Base-by-base conservation (phyloP, 140 eudicot species). In the Anethum foeniculum region DNA sequence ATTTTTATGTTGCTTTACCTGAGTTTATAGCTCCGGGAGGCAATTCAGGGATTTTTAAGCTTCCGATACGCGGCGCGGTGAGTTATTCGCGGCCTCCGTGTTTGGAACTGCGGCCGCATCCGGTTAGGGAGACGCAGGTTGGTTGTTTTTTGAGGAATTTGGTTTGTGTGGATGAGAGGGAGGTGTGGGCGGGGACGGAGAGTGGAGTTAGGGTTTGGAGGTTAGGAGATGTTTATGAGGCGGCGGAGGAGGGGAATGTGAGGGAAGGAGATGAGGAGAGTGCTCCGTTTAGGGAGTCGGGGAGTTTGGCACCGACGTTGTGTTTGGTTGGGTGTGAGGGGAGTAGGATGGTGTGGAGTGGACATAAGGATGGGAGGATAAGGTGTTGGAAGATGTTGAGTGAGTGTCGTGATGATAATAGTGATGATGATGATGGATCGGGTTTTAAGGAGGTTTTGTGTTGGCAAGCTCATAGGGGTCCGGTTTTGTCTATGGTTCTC, bases 401-500 rank as follows among this genome's bases (percentile, higher is more conserved):
- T 58, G 82, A 67, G 56, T 54, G 9, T 54, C 10, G 10, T 1
- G 8, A 54, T 19, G 62, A 21, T 19, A 80, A 1, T 6, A 6
- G 6, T 6, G 7, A 9, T 54, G 80, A 56, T 54, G 12, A n/a
- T 7, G 68, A 83, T 77, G 69, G 36, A 1, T 27, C 71, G 3
- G 4, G 7, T 11, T 89, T 95, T 64, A 80, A 60, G 71, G 96
- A 88, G 85, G 79, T 83, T 44, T 48, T 92, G 25, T 90, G 97
- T 0, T 92, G 99, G 99, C 97, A 89, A 82, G 99, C 97, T n/a
- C 97, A 95, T 83, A 90, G 86, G 4, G 96, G 91, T 44, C 99
- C 96, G 1, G 97, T 95, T 77, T 79, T 90, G 27, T 89, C 97
- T 5, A 83, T 95, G 90, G 90, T 84, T 68, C 71, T 92, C 21